Evolutionary conservation across 164 flowering plant species (phyloP).

Genomic region (Sextonia rubra): DNA sequence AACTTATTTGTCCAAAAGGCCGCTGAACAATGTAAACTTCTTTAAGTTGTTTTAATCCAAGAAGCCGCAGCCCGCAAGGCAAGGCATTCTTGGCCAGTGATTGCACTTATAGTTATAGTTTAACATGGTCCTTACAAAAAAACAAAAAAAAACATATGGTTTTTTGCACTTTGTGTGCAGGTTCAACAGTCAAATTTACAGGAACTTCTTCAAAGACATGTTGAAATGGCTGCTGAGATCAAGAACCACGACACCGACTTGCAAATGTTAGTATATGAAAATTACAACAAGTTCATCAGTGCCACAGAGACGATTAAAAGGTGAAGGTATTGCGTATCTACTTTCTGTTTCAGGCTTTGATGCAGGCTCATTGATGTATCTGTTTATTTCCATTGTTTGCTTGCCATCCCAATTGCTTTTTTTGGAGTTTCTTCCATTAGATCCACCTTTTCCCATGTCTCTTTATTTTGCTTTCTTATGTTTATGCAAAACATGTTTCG

Average conservation of each 20-base stretch:
- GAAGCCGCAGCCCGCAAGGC: no score
- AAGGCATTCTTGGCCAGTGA: no score
- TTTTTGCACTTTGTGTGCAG: conserved; percentile 29
- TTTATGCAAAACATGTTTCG: no score
- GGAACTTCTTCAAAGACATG: conserved; percentile 85
- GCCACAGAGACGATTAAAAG: conserved; percentile 97
- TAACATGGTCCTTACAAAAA: no score
- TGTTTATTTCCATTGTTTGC: background rate
- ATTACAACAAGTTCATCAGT: conserved; percentile 96
- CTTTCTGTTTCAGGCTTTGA: background rate
- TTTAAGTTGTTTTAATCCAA: no score
- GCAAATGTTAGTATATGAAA: conserved; percentile 98
- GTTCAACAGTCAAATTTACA: conserved; percentile 81
- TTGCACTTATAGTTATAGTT: background rate
- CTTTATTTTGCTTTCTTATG: no score
- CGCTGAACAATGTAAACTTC: no score
- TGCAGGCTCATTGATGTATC: background rate
- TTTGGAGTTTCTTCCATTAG: background rate
- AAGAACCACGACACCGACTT: conserved; percentile 96
- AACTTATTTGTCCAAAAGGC: no score
- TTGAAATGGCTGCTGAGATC: conserved; percentile 98
- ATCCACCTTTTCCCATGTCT: background rate
- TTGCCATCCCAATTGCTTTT: background rate
- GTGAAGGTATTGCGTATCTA: conserved; percentile 24
- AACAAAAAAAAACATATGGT: background rate